Conservation (phyloP, 495 filamentous ascomycete genomes). For the Xylaria castorea region DNA sequence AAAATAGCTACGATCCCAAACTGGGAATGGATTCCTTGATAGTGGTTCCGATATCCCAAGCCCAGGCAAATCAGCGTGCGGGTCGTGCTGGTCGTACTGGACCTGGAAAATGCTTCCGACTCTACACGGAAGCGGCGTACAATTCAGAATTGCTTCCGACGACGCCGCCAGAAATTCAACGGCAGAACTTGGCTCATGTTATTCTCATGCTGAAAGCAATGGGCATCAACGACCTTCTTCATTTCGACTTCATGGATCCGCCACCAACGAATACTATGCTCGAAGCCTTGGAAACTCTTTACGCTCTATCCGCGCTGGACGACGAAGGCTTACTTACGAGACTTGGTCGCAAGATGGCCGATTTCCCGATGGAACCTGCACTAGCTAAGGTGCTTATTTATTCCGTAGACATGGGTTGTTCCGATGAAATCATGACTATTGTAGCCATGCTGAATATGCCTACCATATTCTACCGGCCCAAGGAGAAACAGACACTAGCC, state of each 20-base stretch:
- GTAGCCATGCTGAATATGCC: constrained; percentile 91
- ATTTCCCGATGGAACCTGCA: constrained; percentile 90
- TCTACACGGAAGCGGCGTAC: constrained; percentile 96
- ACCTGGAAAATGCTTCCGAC: constrained; percentile 92
- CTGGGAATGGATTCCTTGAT: constrained; percentile 97
- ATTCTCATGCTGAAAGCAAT: constrained; percentile 99
- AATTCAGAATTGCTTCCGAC: constrained; percentile 98
- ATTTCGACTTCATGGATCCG: constrained; percentile 99
- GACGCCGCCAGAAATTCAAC: constrained; percentile 94
- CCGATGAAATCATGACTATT: constrained; percentile 92
- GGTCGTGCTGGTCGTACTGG: constrained; percentile 94
- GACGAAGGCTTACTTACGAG: constrained; percentile 96
- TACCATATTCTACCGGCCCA: constrained; percentile 90
- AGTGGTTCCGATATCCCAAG: constrained; percentile 94
- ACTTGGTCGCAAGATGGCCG: constrained; percentile 94
- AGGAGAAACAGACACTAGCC: constrained; percentile 94
- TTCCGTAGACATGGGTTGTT: constrained; percentile 85
- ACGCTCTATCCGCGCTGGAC: constrained; percentile 88
- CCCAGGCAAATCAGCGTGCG: constrained; percentile 93
- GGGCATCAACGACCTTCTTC: constrained; percentile 97
- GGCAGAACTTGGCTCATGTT: constrained; percentile 90
- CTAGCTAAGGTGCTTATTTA: constrained; percentile 90
- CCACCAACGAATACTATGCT: constrained; percentile 98
- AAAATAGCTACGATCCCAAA: constrained; percentile 96
- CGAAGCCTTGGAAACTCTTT: constrained; percentile 92